Percentiles rank a stretch among this genome's conserved stretches.
Conservation (phyloP, 2,329 filamentous ascomycete genomes). For the Teratosphaeria viscida region DNA sequence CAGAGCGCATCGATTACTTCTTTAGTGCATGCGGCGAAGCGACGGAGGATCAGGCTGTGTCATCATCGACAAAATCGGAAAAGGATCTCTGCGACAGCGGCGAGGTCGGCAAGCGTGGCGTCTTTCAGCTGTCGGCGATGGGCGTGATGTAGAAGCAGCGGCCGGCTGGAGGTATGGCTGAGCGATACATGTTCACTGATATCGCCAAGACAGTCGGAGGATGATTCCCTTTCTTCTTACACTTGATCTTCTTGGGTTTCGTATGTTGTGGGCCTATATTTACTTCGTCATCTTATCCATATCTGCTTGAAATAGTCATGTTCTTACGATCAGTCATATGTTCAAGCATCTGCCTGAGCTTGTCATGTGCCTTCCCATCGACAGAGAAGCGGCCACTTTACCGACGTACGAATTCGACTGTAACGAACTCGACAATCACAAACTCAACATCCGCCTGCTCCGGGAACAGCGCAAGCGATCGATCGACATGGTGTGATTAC, state of each 20-base stretch:
- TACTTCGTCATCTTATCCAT: background rate
- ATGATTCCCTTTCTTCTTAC: background rate
- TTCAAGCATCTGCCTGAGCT: background rate
- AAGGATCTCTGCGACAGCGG: background rate
- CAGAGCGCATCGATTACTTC: background rate
- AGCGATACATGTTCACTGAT: background rate
- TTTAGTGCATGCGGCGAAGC: background rate
- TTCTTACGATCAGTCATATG: background rate
- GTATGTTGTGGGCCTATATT: background rate
- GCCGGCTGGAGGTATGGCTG: background rate
- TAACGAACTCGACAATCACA: background rate
- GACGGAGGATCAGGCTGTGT: background rate
- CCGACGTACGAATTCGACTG: background rate
- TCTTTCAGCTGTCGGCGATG: background rate
- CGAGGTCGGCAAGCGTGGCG: background rate
- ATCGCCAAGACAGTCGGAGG: background rate
- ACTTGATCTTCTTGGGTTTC: background rate
- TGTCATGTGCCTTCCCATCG: background rate
- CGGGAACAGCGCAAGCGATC: constrained; percentile 24
- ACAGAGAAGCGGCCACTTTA: background rate
- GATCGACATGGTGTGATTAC: constrained; percentile 23
- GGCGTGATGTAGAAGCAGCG: background rate
- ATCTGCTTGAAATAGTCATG: background rate
- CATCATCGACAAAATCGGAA: background rate
- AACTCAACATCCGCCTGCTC: constrained; percentile 8